Base-by-base conservation (phyloP, 306 rosid genomes). In the Castanea mollissima region DNA sequence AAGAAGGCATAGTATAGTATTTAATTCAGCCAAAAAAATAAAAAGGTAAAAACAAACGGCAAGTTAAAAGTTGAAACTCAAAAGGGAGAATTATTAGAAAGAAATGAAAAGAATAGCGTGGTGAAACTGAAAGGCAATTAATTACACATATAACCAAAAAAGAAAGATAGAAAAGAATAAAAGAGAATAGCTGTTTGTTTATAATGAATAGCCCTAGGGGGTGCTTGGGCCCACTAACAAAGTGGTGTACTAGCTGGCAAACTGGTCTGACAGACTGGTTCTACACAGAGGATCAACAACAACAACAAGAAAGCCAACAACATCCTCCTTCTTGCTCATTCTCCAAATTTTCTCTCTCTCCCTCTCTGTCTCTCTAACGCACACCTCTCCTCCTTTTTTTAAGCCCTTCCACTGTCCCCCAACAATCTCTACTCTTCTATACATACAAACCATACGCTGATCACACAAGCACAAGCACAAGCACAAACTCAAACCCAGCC, bases 231-330 rank as follows among this genome's bases (percentile, higher is more conserved):
- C 32, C 62, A 27, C 12, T 18, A 18, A 68, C 72, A 10, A 79
- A 87, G 88, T 76, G 85, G 79, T 15, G 85, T 67, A 9, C 55
- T 65, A 74, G 91, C 94, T 88, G 94, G 89, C 92, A 57, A 72
- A 77, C 65, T 35, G 55, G 82, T 77, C 82, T 87, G 81, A 80
- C 89, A 88, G 91, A 81, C 91, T 88, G 92, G 83, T 88, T 83
- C 83, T 78, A 59, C 46, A 79, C 78, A 78, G 65, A 68, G 35
- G 80, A 76, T 44, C 72, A 52, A 12, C 38, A 31, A 64, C 54
- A 49, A 10, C 54, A 49, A 10, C 16, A 12, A 10, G 15, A 12
- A 49, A 11, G 16, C 14, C 54, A 49, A 49, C 57, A 71, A 49
- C 79, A 64, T 18, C 11, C 46, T 2, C 8, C 46, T 41, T 41